Base-by-base conservation (phyloP, 345 rosid genomes). In the Salix brachista region DNA sequence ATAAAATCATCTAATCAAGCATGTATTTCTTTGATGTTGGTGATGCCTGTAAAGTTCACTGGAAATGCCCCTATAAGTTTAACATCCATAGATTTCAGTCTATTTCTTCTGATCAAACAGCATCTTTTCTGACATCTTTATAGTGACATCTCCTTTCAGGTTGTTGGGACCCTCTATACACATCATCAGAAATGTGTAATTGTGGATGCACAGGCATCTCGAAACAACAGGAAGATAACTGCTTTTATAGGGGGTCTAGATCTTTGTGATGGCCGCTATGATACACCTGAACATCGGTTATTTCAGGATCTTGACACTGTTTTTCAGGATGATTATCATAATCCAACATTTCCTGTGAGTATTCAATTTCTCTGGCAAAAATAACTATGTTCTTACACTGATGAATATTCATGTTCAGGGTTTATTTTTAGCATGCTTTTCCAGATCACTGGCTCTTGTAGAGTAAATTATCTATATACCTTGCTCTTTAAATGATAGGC, bases 221-320 rank as follows among this genome's bases (percentile, higher is more conserved):
- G 93, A 73, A 89, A 89, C 74, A 82, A 89, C 23, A 39, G 95
- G 74, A 91, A 89, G 81, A 83, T 91, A 54, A 82, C 82, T 64
- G 81, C 91, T 10, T 91, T 91, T 76, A 56, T 88, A 4, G 95
- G 95, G 34, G 95, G 93, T 71, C 83, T 91, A 34, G 95, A 91
- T 79, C 91, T 91, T 39, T 91, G 95, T 72, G 95, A 91, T 79
- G 95, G 95, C 52, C 91, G 93, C 52, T 91, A 91, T 70, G 95
- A 91, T 67, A 88, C 95, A 21, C 93, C 95, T 26, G 85, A 87
- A 52, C 95, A 91, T 75, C 85, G 92, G 34, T 72, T 91, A 25
- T 86, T 89, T 68, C 82, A 61, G 61, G 93, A 88, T 80, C 89
- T 89, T 66, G 82, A 81, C 81, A 89, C 90, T 1, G 88, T 86